These are phyloP conservation scores for Ascochyta rabiei DNA, from an alignment of 2,329 filamentous ascomycete genomes.

Conservation along the genomic window DNA sequence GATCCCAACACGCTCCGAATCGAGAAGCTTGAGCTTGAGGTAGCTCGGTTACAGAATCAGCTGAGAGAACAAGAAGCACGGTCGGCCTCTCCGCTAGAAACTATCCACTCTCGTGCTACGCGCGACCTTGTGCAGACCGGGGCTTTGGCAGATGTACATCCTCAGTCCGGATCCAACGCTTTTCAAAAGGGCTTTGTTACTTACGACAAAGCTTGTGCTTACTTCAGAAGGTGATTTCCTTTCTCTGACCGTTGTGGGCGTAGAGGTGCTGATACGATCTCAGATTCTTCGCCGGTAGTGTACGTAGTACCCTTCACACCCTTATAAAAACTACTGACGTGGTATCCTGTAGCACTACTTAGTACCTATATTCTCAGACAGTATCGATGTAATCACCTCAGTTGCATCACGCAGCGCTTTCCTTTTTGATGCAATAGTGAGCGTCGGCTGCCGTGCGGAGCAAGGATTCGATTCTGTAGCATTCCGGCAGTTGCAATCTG, in stretches of 20 bases:
- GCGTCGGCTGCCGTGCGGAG: slow-evolving; percentile 59
- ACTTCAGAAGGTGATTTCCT: neutral
- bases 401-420: slow-evolving; percentile 56
- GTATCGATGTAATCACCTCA: slow-evolving; percentile 54
- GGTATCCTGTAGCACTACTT: slow-evolving; percentile 51
- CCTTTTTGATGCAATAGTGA: slow-evolving; percentile 59
- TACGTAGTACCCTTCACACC: slow-evolving; percentile 10
- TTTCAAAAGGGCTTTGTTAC: slow-evolving; percentile 34
- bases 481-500: slow-evolving; percentile 44
- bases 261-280: neutral
- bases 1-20: slow-evolving; percentile 33
- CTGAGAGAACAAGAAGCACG: slow-evolving; percentile 3
- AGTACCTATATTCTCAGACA: slow-evolving; percentile 57
- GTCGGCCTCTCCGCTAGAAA: neutral
- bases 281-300: slow-evolving; percentile 42
- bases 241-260: neutral
- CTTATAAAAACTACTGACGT: neutral
- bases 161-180: slow-evolving; percentile 19
- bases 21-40: slow-evolving; percentile 36
- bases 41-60: slow-evolving; percentile 24
- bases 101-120: neutral
- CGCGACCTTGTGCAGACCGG: neutral
- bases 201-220: slow-evolving; percentile 34
- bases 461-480: slow-evolving; percentile 48
- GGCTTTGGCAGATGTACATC: neutral